Evolutionary conservation across 345 rosid genomes (phyloP).

Genomic region (Viola odorata): DNA sequence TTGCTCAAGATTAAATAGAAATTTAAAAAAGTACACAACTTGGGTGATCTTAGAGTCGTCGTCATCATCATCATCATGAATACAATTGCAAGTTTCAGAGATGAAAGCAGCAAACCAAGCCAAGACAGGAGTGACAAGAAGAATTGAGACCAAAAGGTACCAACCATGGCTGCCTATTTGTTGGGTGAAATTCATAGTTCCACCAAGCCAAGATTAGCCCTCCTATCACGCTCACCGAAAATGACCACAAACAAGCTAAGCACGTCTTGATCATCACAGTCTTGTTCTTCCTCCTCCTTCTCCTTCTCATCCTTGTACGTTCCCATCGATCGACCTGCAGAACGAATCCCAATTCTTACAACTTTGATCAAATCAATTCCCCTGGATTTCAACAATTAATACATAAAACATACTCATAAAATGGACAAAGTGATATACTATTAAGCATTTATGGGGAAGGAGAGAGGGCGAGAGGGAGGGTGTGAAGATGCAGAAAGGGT

Average conservation of each 20-base stretch:
- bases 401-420: too few relatives aligned
- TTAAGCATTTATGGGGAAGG: too few relatives aligned
- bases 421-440: too few relatives aligned
- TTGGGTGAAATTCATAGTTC: conserved; percentile 43
- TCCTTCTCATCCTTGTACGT: conserved; percentile 7
- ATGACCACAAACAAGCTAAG: conserved; percentile 22
- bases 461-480: too few relatives aligned
- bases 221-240: conserved; percentile 39
- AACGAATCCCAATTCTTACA: not conserved
- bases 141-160: conserved; percentile 67
- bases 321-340: conserved; percentile 5
- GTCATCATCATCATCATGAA: not conserved
- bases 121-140: conserved; percentile 50
- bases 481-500: too few relatives aligned
- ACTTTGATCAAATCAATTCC: conserved; percentile 4
- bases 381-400: too few relatives aligned
- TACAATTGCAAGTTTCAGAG: conserved; percentile 31
- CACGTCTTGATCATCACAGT: conserved; percentile 9
- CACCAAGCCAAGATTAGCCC: conserved; percentile 50
- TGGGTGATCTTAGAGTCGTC: too few relatives aligned
- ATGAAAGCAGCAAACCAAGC: conserved; percentile 37
- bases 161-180: conserved; percentile 69
- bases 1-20: not conserved
- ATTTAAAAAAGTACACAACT: not conserved
- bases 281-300: not conserved